phyloP scores from a whole-genome alignment of 2,329 filamentous ascomycete genomes.

The Epichloe festucae region DNA sequence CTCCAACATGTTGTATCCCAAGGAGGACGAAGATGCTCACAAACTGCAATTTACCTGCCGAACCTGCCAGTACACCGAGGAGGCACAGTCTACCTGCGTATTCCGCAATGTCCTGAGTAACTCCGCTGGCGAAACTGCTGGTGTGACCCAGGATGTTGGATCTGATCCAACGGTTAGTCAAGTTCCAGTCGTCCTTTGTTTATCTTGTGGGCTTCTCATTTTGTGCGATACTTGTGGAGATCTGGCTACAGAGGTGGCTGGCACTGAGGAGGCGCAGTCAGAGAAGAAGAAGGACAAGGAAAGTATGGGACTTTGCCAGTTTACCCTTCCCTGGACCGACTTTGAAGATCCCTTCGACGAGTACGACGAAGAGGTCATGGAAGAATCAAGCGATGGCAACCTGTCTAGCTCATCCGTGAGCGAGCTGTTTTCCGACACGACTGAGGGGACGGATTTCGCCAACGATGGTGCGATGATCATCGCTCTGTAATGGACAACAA shows the following conservation, averaged over 20 bases:
- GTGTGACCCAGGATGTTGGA: conserved; percentile 93
- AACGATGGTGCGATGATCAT: conserved; percentile 11
- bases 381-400: not conserved
- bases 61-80: conserved; percentile 84
- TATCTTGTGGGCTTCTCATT: conserved; percentile 33
- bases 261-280: not conserved
- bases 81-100: conserved; percentile 77
- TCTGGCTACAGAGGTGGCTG: conserved; percentile 13
- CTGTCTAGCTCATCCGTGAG: not conserved
- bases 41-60: conserved; percentile 91
- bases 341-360: conserved; percentile 21
- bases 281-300: conserved; percentile 5
- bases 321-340: conserved; percentile 14
- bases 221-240: conserved; percentile 27
- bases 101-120: conserved; percentile 92
- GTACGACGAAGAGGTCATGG: conserved; percentile 26
- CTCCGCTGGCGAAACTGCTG: conserved; percentile 85
- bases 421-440: conserved; percentile 10
- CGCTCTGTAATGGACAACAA: not conserved
- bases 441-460: conserved; percentile 10
- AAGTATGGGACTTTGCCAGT: conserved; percentile 19
- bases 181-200: conserved; percentile 29
- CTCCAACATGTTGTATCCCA: conserved; percentile 95
- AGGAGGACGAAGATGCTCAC: conserved; percentile 76
- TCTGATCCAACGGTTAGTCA: conserved; percentile 96